Conservation (phyloP, 305 asterid genomes). For the Rubia balearica region DNA sequence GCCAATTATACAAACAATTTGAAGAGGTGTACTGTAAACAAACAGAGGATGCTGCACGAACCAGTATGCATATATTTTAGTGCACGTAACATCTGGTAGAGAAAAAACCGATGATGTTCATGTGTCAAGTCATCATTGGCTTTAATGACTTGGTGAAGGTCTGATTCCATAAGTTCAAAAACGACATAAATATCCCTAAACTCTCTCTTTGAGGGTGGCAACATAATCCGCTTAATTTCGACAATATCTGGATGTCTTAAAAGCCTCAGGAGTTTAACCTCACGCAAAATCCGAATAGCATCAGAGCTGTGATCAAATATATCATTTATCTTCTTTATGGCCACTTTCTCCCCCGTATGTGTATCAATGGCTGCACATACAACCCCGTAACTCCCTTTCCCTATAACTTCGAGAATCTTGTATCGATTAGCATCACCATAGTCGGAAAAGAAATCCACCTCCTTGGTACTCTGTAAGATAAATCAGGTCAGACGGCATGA, state of each 20-base stretch:
- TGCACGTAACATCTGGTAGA: conserved; percentile 94
- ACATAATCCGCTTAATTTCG: conserved; percentile 85
- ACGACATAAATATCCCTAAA: conserved; percentile 90
- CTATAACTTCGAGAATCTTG: conserved; percentile 80
- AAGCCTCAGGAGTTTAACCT: conserved; percentile 87
- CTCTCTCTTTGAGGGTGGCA: conserved; percentile 87
- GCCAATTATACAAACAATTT: not conserved
- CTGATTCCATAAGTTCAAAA: conserved; percentile 98
- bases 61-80: conserved; percentile 96
- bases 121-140: conserved; percentile 93
- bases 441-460: conserved; percentile 69
- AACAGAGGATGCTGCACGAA: conserved; percentile 22
- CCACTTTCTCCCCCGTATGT: conserved; percentile 87
- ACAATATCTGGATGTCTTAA: conserved; percentile 94
- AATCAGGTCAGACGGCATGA: conserved; percentile 5
- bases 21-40: not conserved
- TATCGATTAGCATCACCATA: conserved; percentile 92
- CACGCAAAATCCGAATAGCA: conserved; percentile 88
- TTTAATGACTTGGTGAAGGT: conserved; percentile 96
- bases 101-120: conserved; percentile 92
- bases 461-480: conserved; percentile 48
- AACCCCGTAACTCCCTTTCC: conserved; percentile 98
- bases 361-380: conserved; percentile 93
- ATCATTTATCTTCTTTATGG: conserved; percentile 85
- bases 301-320: conserved; percentile 88